Conservation (phyloP, 2,329 filamentous ascomycete species). For the Trichoderma asperellum region DNA sequence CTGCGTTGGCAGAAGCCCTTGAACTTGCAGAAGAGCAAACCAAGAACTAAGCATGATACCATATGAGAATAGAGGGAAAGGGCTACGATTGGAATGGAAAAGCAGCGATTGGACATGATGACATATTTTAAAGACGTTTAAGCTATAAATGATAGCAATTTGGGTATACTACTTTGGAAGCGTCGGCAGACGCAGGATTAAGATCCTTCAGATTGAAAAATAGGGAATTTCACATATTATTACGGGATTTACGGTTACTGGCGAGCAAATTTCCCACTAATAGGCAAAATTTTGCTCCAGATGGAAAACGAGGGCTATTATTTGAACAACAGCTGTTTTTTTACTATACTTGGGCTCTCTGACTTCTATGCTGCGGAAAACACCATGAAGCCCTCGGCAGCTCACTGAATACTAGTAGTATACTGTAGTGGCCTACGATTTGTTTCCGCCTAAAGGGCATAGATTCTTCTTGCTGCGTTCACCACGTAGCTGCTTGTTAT, state of each 20-base stretch:
- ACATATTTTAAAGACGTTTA: slow-evolving; percentile 6
- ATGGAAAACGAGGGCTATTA: background rate
- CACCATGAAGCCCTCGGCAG: background rate
- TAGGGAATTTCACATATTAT: background rate
- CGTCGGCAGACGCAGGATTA: slow-evolving; percentile 3
- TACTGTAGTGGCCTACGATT: background rate
- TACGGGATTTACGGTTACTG: background rate
- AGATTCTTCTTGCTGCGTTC: background rate
- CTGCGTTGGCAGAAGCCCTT: slow-evolving; percentile 44
- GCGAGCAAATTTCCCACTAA: background rate
- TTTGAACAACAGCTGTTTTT: too few species aligned
- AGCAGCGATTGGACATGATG: background rate
- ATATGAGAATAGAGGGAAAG: background rate
- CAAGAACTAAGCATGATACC: slow-evolving; percentile 1
- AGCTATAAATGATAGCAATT: slow-evolving; percentile 6
- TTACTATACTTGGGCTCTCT: too few species aligned
- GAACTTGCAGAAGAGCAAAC: slow-evolving; percentile 38
- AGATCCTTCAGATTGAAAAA: slow-evolving; percentile 20
- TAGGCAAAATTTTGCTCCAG: background rate
- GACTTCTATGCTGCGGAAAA: too few species aligned
- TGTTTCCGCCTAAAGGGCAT: background rate
- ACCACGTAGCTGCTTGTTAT: background rate
- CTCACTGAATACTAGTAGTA: background rate
- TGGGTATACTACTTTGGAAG: background rate
- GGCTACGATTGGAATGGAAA: background rate